Base-by-base conservation (phyloP, 371 early-diverging fungal genomes). In the Blakeslea trispora region DNA sequence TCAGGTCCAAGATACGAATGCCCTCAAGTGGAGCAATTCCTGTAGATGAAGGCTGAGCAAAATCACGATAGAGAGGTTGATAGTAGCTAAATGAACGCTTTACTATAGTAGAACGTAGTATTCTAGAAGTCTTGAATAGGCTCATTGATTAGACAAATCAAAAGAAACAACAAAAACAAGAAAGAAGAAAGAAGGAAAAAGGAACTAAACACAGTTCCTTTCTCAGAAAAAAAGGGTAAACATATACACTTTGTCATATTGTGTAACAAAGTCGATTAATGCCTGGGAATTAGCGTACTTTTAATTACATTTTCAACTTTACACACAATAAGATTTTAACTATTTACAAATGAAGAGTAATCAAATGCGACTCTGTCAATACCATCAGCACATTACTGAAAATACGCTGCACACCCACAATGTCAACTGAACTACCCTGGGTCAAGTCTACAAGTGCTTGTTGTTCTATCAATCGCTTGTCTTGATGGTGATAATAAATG, bases 1-100 rank as follows among this genome's bases (percentile, higher is more conserved):
- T 91, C 69, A 95, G 57, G 66, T 95, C 94, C 15, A 94, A 75
- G 0, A 94, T 85, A 7, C 89, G 80, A 52, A 92, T 76, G 10
- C 93, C 95, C 17, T 79, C 63, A 45, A 95, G 68, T 10, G 93
- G 92, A 8, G 65, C 71, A 9, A 41, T 45, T 11, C 21, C 23
- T 17, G 53, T 15, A 37, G 31, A 22, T 14, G 17, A 35, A 49
- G 35, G 41, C 22, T 48, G 24, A 28, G 24, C 23, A 2, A 56
- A 53, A 41, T 65, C 57, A 57, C 61, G 40, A 19, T 39, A 49
- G 4, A 21, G 37, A 19, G 43, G n/a, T 39, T 13, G 32, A 28
- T 47, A 53, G 2, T 45, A 50, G 9, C 10, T 43, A 19, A 63
- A 63, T 17, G 56, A 56, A 19, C 57, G 55, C 37, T 37, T 28